Evolutionary conservation across 2,329 filamentous ascomycete genomes (phyloP).

Genomic region (Albifimbria verrucaria): DNA sequence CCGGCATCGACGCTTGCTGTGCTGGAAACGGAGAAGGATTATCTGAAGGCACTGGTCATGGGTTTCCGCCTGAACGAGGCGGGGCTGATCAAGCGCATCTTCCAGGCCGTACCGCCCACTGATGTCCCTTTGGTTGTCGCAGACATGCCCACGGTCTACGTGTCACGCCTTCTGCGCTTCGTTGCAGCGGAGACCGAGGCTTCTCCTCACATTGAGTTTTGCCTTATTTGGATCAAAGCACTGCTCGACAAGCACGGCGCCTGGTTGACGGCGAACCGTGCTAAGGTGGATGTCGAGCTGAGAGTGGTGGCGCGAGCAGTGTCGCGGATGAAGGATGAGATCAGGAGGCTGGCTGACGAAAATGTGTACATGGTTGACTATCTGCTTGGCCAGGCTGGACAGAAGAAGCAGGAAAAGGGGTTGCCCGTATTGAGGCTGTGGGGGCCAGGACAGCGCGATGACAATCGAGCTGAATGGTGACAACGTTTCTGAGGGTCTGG

Average conservation of each 20-base stretch:
- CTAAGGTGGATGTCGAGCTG: constrained; percentile 78
- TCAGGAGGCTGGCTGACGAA: constrained; percentile 79
- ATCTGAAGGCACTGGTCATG: constrained; percentile 92
- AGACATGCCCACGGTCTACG: constrained; percentile 79
- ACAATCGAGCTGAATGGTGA: constrained; percentile 10
- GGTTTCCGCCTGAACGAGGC: constrained; percentile 91
- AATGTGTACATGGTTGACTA: constrained; percentile 91
- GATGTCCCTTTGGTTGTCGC: constrained; percentile 77
- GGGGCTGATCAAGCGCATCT: constrained; percentile 77
- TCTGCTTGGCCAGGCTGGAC: constrained; percentile 53
- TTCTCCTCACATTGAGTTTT: constrained; percentile 92
- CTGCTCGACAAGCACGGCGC: constrained; percentile 78
- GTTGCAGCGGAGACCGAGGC: constrained; percentile 85
- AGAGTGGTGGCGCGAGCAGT: constrained; percentile 79
- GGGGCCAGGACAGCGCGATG: not conserved
- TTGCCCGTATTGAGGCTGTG: not conserved
- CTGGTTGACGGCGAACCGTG: constrained; percentile 77
- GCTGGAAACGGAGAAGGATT: constrained; percentile 67
- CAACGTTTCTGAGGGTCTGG: constrained; percentile 37
- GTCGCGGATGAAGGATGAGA: constrained; percentile 74
- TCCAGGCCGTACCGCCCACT: constrained; percentile 72
- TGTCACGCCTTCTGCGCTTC: constrained; percentile 80
- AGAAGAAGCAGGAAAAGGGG: constrained; percentile 20
- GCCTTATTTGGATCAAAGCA: constrained; percentile 86
- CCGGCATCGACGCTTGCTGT: constrained; percentile 76